These are phyloP conservation scores for Hamamelis virginiana DNA, from an alignment of 164 flowering plant genomes.

Conservation along the genomic window DNA sequence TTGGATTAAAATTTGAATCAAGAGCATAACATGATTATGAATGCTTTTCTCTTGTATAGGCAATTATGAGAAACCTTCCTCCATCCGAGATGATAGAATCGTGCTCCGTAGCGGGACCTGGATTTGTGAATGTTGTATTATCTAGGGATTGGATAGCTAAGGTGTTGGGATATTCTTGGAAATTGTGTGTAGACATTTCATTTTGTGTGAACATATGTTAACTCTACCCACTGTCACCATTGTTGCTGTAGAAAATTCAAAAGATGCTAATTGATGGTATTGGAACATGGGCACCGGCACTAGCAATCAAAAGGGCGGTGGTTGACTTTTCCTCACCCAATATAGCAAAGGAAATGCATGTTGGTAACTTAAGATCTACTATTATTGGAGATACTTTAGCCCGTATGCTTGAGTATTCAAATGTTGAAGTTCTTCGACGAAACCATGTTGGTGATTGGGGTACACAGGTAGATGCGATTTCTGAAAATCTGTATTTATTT, in stretches of 20 bases:
- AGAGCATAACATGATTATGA: neutral
- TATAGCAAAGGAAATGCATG: slow-evolving; percentile 99
- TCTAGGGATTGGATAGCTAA: slow-evolving; percentile 84
- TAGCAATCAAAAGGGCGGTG: slow-evolving; percentile 61
- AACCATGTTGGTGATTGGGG: slow-evolving; percentile 99
- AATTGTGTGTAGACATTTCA: neutral
- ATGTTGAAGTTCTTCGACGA: slow-evolving; percentile 89
- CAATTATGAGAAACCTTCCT: slow-evolving; percentile 68
- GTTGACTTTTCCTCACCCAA: slow-evolving; percentile 98
- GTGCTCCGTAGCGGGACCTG: slow-evolving; percentile 79
- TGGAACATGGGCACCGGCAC: slow-evolving; percentile 81
- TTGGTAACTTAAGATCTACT: slow-evolving; percentile 89
- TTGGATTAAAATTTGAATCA: neutral
- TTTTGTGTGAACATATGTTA: neutral
- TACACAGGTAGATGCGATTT: slow-evolving; percentile 61
- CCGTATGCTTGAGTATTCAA: slow-evolving; percentile 84
- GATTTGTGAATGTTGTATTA: slow-evolving; percentile 74
- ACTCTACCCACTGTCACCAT: neutral
- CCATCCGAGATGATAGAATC: slow-evolving; percentile 74
- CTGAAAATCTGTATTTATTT: neutral
- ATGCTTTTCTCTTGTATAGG: slow-evolving; percentile 36
- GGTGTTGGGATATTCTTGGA: slow-evolving; percentile 36
- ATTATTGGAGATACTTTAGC: slow-evolving; percentile 90
- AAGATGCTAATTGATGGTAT: slow-evolving; percentile 80
- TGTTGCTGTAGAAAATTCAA: slow-evolving; percentile 63